phyloP scores from a whole-genome alignment of 1,139 yeast species.

The Diutina pseudorugosa region DNA sequence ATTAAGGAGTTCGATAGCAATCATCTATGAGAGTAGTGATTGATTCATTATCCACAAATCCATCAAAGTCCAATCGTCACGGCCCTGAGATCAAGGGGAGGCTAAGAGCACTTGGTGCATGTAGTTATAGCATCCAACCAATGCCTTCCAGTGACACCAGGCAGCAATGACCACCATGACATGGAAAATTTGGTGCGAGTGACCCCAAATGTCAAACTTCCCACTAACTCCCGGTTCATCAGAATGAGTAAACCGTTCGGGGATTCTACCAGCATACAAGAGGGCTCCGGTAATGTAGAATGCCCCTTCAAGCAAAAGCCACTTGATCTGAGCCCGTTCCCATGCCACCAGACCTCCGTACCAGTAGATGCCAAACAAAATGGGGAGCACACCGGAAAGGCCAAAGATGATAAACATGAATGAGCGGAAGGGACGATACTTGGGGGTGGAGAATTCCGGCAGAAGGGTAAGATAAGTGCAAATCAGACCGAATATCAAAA shows the following conservation, averaged over 20 bases:
- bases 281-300: conserved; percentile 72
- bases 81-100: neutral
- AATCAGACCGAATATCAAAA: conserved; percentile 38
- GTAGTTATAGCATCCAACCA: conserved; percentile 20
- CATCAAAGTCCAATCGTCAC: neutral
- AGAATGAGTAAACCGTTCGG: conserved; percentile 64
- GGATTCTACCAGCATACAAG: conserved; percentile 66
- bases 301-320: conserved; percentile 58
- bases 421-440: conserved; percentile 71
- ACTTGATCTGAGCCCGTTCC: conserved; percentile 41
- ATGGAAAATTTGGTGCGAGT: conserved; percentile 85
- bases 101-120: neutral
- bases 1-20: too few species aligned
- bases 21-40: too few species aligned
- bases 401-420: conserved; percentile 74
- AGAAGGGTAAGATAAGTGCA: conserved; percentile 58
- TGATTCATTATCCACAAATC: neutral
- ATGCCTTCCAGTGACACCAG: conserved; percentile 56
- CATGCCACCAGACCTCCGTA: conserved; percentile 30
- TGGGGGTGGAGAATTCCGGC: conserved; percentile 52
- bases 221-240: conserved; percentile 19
- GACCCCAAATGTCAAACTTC: conserved; percentile 59
- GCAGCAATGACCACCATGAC: conserved; percentile 76
- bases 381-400: conserved; percentile 64
- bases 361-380: conserved; percentile 33